Base-by-base conservation (phyloP, 345 rosid species). In the Theobroma cacao region DNA sequence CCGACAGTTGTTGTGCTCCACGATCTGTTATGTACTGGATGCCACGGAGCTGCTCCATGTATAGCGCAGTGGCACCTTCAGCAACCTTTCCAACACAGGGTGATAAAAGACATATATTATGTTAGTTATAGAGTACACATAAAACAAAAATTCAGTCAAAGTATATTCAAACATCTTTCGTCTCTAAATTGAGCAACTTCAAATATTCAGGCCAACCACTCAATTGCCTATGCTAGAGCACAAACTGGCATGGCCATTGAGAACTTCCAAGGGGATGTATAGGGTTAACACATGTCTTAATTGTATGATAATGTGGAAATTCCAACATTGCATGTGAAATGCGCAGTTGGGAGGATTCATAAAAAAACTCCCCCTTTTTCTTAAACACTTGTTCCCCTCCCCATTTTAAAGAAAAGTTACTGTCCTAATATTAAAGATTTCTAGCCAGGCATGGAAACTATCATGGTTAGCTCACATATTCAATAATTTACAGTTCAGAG, bases 21-120 rank as follows among this genome's bases (percentile, higher is more conserved):
- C 91, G 91, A 75, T 96, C 98, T 61, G 99, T 88, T 67, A 92
- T 78, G 74, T 91, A 84, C 82, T 92, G 97, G 83, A 96, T 92
- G 20, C 97, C 98, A 61, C 99, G 86, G 78, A 96, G 79, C 84
- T 96, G 99, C 85, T 96, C 99, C 90, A 91, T 85, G 89, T 94
- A 96, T 73, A 92, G 89, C 13, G 95, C 94, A 2, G 95, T 90
- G 64, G 99, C 97, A 15, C 99, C 97, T 82, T 96, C 99, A 1
- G 97, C 99, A 80, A 96, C 97, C 99, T 93, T 71, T 13, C 40
- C 26, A 55, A 74, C 3, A 67, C 50, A 80, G 14, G 22, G 11
- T 20, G n/a, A 64, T 33, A 17, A 14, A 40, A 14, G 1, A 15
- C 38, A 33, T 20, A 15, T 0, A 13, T 1, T 3, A 36, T 14